Conservation (phyloP, 208 protist species). For the Porcisia deanei region DNA sequence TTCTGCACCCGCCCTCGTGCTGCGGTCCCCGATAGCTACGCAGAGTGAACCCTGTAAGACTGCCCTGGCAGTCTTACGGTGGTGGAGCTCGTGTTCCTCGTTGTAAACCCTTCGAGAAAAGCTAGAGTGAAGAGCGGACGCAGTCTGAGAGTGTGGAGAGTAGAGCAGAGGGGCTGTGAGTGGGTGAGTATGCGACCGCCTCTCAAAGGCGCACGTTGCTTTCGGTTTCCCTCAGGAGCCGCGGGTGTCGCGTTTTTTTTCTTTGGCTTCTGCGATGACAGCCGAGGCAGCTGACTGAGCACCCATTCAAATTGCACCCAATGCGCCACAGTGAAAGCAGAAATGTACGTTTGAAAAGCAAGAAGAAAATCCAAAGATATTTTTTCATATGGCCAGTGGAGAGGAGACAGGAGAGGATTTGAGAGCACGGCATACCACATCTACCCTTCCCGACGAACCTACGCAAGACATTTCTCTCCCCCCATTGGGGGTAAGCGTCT, state of each 20-base stretch:
- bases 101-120: neutral
- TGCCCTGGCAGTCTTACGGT: neutral
- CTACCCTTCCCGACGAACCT: too few species aligned
- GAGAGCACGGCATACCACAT: too few species aligned
- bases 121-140: neutral
- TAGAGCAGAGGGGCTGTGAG: too few species aligned
- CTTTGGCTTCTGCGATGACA: neutral
- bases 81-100: neutral
- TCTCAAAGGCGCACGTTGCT: neutral
- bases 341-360: neutral
- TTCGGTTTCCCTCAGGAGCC: neutral
- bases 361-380: neutral
- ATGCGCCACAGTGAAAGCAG: neutral
- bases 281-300: neutral
- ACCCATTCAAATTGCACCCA: neutral
- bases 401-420: too few species aligned
- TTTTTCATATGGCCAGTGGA: too few species aligned
- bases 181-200: neutral
- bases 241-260: neutral
- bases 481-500: too few species aligned
- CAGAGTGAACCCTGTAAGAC: neutral
- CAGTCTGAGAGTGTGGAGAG: neutral
- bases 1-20: neutral
- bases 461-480: too few species aligned
- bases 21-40: neutral